Conservation (phyloP, 805 yeast species). For the Yarrowia sp. region DNA sequence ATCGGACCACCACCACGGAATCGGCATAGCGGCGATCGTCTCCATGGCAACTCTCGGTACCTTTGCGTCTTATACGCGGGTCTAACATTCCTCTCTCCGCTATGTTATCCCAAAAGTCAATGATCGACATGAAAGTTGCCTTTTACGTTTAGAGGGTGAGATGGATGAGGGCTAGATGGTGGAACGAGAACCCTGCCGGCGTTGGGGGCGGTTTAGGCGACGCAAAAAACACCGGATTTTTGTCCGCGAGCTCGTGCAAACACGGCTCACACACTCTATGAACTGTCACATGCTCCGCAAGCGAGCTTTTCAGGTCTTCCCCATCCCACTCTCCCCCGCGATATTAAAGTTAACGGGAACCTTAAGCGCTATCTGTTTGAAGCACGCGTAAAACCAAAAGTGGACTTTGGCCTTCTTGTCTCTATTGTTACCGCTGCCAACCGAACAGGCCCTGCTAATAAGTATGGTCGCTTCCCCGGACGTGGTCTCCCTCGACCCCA, state of each 20-base stretch:
- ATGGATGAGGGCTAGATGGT: neutral
- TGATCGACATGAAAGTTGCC: slow-evolving; percentile 18
- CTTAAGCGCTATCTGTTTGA: slow-evolving; percentile 1
- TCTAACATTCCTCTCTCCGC: slow-evolving; percentile 17
- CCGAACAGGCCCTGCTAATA: slow-evolving; percentile 5
- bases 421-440: slow-evolving; percentile 4
- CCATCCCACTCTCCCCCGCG: neutral
- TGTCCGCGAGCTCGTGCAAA: too few relatives aligned
- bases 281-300: neutral
- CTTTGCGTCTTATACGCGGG: slow-evolving; percentile 7
- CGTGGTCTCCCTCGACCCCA: neutral
- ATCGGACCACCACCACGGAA: neutral
- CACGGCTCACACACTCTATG: too few relatives aligned
- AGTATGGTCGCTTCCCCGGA: slow-evolving; percentile 18
- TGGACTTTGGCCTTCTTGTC: neutral
- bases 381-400: slow-evolving; percentile 19
- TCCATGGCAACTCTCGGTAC: neutral
- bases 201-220: too few relatives aligned
- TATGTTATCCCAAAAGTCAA: slow-evolving; percentile 15
- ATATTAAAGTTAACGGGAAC: neutral
- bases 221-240: too few relatives aligned
- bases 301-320: neutral
- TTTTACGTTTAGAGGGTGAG: slow-evolving; percentile 19
- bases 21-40: neutral
- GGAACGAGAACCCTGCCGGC: too few relatives aligned